Base-by-base conservation (phyloP, 306 rosid genomes). In the Macrotyloma uniflorum region DNA sequence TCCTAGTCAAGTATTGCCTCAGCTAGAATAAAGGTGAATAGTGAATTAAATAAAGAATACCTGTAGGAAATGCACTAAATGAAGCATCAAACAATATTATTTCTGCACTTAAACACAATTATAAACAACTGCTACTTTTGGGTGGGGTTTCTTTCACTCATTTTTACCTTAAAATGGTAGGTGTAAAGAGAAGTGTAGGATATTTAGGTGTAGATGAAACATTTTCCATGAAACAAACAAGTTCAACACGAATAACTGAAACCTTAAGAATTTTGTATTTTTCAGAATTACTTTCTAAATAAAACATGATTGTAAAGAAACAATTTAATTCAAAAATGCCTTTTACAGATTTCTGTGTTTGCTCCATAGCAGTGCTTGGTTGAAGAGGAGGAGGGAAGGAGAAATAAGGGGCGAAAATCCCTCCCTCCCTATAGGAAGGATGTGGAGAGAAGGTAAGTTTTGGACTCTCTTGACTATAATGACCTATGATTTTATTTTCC, bases 11-110 rank as follows among this genome's bases (percentile, higher is more conserved):
- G 74, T 67, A 30, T 59, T 68, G 19, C 30, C 58, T 54, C 45
- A 47, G 59, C 63, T 59, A 61, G 59, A 19, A 38, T 51, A 58
- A 76, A 76, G 63, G 40, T 20, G 63, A 70, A 66, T 49, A 40
- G 55, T 35, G n/a, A 16, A 23, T 28, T 38, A 54, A n/a, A 55
- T 33, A 20, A 73, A 55, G 67, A 43, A 67, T 22, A 24, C 16
- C 59, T 28, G 26, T 49, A n/a, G 49, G 80, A 43, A 66, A 74
- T 62, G 67, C 42, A 14, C 5, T 15, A 30, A 50, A 33, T 19
- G 51, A 33, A 65, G 16, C 36, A 49, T 36, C n/a, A 20, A 65
- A 36, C 7, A 19, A 65, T 36, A 38, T n/a, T 61, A 33, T 33
- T 33, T 65, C 8, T 38, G n/a, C 9, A 65, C 30, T 26, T 18